Evolutionary conservation across 768 basidiomycete genomes (phyloP).

Genomic region (Pleurotus cornucopiae): DNA sequence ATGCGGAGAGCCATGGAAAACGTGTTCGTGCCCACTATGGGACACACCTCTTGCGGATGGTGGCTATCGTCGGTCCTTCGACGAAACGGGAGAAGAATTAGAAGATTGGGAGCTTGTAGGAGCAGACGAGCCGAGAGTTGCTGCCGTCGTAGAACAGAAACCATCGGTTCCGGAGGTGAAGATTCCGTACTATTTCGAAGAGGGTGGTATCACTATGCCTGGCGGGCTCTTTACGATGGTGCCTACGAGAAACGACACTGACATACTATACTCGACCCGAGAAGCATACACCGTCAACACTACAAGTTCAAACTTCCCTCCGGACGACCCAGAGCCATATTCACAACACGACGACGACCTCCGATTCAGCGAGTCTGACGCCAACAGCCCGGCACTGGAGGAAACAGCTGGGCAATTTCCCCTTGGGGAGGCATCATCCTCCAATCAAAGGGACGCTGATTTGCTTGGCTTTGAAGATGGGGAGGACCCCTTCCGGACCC

Average conservation of each 20-base stretch:
- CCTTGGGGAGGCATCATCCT: not conserved
- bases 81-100: not conserved
- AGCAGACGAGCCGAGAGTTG: not conserved
- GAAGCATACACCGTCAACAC: not conserved
- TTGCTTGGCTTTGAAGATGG: not conserved
- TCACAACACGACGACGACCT: not conserved
- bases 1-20: conserved; percentile 5
- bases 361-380: not conserved
- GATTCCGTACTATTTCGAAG: conserved; percentile 4
- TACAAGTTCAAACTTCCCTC: not conserved
- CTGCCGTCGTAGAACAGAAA: not conserved
- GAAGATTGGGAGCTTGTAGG: conserved; percentile 1
- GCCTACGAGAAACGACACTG: not conserved
- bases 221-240: conserved; percentile 6
- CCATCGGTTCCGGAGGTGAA: not conserved
- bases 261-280: not conserved
- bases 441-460: not conserved
- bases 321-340: not conserved
- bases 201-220: conserved; percentile 4
- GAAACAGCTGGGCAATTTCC: not conserved
- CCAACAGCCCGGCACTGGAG: not conserved
- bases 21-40: conserved; percentile 4
- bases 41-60: not conserved
- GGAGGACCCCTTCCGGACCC: not conserved
- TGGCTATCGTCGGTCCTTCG: not conserved